Percentiles rank a stretch among this genome's conserved stretches.
Conservation (phyloP, 306 rosid species). For the Gastrolobium bilobum region DNA sequence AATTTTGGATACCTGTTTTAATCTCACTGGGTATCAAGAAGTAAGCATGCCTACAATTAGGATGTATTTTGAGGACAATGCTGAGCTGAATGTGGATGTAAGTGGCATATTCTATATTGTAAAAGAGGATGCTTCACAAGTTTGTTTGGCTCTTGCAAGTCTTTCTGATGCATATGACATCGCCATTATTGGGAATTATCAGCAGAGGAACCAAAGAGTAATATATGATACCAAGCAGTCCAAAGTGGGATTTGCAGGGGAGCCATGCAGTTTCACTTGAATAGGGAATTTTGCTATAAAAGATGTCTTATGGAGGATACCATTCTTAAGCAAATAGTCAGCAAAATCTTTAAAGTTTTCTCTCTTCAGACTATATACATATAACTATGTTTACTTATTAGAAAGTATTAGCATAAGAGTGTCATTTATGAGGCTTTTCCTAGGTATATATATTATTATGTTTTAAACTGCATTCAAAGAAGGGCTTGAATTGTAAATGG, state of each 20-base stretch:
- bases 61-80: slow-evolving; percentile 71
- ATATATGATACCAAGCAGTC: slow-evolving; percentile 72
- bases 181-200: slow-evolving; percentile 81
- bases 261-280: slow-evolving; percentile 72
- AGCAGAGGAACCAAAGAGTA: slow-evolving; percentile 94
- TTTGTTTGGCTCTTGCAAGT: slow-evolving; percentile 85
- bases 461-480: slow-evolving; percentile 25
- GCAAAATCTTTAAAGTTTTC: slow-evolving; percentile 24
- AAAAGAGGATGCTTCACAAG: slow-evolving; percentile 75
- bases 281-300: slow-evolving; percentile 2
- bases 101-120: slow-evolving; percentile 65
- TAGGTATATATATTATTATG: slow-evolving; percentile 18
- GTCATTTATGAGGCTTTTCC: slow-evolving; percentile 12
- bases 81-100: slow-evolving; percentile 70
- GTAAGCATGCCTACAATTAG: slow-evolving; percentile 66
- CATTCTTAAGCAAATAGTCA: slow-evolving; percentile 49
- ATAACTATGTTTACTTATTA: slow-evolving; percentile 33
- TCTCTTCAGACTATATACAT: slow-evolving; percentile 34
- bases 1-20: slow-evolving; percentile 81
- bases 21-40: slow-evolving; percentile 66
- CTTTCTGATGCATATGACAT: slow-evolving; percentile 63
- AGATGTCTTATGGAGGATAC: slow-evolving; percentile 26
- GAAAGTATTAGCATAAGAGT: slow-evolving; percentile 18
- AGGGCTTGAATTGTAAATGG: slow-evolving; percentile 40
- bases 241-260: slow-evolving; percentile 83